These are phyloP conservation scores for Geoglossum cookeanum DNA, from an alignment of 2,329 filamentous ascomycete genomes.

Conservation along the genomic window DNA sequence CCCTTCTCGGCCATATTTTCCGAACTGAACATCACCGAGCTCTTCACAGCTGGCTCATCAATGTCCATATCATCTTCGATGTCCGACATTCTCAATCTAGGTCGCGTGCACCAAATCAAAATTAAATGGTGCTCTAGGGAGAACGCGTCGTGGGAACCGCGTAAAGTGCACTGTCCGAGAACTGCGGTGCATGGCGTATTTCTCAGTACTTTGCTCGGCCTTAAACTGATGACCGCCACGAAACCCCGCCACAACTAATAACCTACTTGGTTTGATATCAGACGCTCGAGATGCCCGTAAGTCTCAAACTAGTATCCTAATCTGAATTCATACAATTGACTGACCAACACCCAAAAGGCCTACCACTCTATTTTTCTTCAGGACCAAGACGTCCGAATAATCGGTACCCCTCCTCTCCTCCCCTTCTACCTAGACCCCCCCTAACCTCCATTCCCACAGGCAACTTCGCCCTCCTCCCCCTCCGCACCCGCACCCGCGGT, in stretches of 20 bases:
- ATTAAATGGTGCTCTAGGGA: not conserved
- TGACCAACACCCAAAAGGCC: conserved; percentile 35
- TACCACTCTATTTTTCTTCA: conserved; percentile 95
- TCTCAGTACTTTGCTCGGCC: not conserved
- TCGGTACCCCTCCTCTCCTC: conserved; percentile 24
- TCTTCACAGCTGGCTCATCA: conserved; percentile 33
- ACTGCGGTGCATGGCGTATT: not conserved
- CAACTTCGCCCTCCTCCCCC: conserved; percentile 86
- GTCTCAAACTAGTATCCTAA: not conserved
- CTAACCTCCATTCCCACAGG: conserved; percentile 25
- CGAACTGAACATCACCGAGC: conserved; percentile 48
- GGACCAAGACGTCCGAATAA: conserved; percentile 49
- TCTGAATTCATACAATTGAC: not conserved
- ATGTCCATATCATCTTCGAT: conserved; percentile 48
- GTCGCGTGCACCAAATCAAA: not conserved
- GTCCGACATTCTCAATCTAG: conserved; percentile 28
- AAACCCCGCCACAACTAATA: not conserved
- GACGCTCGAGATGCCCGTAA: conserved; percentile 3
- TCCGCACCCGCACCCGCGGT: conserved; percentile 89
- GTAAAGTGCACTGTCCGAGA: not conserved
- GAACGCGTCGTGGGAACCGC: not conserved
- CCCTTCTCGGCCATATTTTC: conserved; percentile 55
- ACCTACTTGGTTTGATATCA: not conserved
- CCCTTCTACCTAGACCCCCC: not conserved
- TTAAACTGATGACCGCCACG: not conserved